Evolutionary conservation across 352 stramenopile species (phyloP).

Genomic region (Globisporangium emineosum): DNA sequence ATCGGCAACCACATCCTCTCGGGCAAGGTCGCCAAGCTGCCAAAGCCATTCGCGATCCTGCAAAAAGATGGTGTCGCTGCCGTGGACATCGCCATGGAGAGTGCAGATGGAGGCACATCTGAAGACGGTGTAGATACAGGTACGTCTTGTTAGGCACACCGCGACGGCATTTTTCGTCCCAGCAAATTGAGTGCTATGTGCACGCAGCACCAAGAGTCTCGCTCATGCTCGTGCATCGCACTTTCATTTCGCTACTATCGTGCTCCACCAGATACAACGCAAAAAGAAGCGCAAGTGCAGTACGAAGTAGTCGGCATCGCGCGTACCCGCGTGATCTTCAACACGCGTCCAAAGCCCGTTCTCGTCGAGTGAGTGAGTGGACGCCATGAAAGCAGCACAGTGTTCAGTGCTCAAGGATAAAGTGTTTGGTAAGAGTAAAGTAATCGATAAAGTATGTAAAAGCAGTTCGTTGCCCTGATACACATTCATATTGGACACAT

Average conservation of each 20-base stretch:
- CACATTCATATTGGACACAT: background rate
- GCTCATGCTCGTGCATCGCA: background rate
- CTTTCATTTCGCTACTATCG: background rate
- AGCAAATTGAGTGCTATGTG: background rate
- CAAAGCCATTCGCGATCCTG: conserved; percentile 77
- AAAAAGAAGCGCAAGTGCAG: conserved; percentile 11
- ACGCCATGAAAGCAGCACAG: no score
- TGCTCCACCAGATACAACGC: background rate
- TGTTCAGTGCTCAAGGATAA: no score
- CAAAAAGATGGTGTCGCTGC: conserved; percentile 30
- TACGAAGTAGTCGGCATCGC: conserved; percentile 85
- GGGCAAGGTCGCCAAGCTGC: conserved; percentile 64
- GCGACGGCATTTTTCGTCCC: background rate
- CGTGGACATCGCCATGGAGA: background rate
- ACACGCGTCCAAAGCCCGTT: conserved; percentile 71
- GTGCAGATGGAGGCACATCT: background rate
- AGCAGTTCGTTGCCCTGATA: background rate
- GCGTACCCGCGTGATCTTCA: conserved; percentile 73
- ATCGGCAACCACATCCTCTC: conserved; percentile 83
- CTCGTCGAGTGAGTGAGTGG: conserved; percentile 21
- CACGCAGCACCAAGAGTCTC: background rate
- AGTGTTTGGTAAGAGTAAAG: background rate
- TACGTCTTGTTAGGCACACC: background rate
- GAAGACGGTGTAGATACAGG: background rate
- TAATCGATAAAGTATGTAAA: background rate